Base-by-base conservation (phyloP, 257 asterid species). In the Gentiana straminea region DNA sequence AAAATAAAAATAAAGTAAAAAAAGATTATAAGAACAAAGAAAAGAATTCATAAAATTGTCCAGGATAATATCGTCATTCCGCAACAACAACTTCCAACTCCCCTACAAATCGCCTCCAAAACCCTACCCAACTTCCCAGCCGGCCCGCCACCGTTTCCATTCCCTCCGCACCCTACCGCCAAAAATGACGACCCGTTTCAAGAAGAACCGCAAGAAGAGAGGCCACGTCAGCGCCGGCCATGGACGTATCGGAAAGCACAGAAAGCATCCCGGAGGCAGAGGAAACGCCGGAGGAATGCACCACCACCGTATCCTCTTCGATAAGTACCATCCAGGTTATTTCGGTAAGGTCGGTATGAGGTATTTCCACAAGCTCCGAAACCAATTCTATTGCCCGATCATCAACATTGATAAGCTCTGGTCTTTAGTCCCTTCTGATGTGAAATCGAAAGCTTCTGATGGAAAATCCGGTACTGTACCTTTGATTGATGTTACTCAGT, bases 141-240 rank as follows among this genome's bases (percentile, higher is more conserved):
- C 9, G 9, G 9, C 46, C 46, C 46, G 46, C 46, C 46, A 1
- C 46, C 9, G 7, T 41, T 10, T 41, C 8, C 46, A 41, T 3
- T 41, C 9, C 9, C 46, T 10, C 1, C 10, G 4, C 5, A 7
- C 46, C 46, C 46, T 41, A 41, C 46, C 46, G 5, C 10, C 46
- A 3, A 41, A 41, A 41, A 72, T 72, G 77, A 68, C 74, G 0
- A 72, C 77, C 62, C 15, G 77, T 37, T 64, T 72, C 59, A 72
- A 72, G 70, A 72, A 68, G 62, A 68, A 68, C 73, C 49, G 77
- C 51, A 72, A 72, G 73, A 72, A 72, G 73, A 65, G 77, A n/a
- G 77, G 77, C 47, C 77, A 72, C 68, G 77, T 72, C n/a, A 72
- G 77, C 47, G 77, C 77, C 24, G 77, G 77, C 4, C 77, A 72